Base-by-base conservation (phyloP, 257 asterid genomes). In the Henckelia pumila region DNA sequence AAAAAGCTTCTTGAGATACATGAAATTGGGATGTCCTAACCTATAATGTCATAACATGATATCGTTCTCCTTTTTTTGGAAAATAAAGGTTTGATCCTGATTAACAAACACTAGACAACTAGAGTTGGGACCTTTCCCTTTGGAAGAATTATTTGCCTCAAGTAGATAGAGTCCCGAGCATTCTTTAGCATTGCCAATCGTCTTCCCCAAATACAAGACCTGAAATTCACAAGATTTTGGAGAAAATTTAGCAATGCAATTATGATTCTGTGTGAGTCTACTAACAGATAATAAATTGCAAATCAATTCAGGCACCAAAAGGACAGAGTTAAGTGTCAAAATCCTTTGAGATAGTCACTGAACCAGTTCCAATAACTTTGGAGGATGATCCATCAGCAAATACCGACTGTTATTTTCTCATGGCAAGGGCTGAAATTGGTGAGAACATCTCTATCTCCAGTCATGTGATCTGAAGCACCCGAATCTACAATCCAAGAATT, bases 181-280 rank as follows among this genome's bases (percentile, higher is more conserved):
- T 56, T 0, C 6, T 21, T 62, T 30, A 62, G 33, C 67, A 62
- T 22, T 62, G 67, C 67, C 29, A 62, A 61, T 61, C 66, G 11
- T 33, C 66, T 61, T 61, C 61, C 28, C 14, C 29, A 3, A 56
- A 6, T 21, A 13, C 61, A 56, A 23, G 25, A 6, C 61, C 61
- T 56, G 14, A 56, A 56, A 56, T 1, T 7, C 29, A 56, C 61
- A 56, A 22, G n/a, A n/a, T n/a, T n/a, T n/a, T n/a, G n/a, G n/a
- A n/a, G n/a, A n/a, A n/a, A n/a, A n/a, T n/a, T n/a, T n/a, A n/a
- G n/a, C n/a, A n/a, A n/a, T n/a, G n/a, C n/a, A n/a, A n/a, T n/a
- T n/a, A n/a, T n/a, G n/a, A n/a, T n/a, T n/a, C n/a, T n/a, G n/a
- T n/a, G n/a, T n/a, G n/a, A n/a, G n/a, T n/a, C n/a, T n/a, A n/a